phyloP scores from a whole-genome alignment of 1,284 basidiomycete species.

The Filobasidium uniguttulatum region DNA sequence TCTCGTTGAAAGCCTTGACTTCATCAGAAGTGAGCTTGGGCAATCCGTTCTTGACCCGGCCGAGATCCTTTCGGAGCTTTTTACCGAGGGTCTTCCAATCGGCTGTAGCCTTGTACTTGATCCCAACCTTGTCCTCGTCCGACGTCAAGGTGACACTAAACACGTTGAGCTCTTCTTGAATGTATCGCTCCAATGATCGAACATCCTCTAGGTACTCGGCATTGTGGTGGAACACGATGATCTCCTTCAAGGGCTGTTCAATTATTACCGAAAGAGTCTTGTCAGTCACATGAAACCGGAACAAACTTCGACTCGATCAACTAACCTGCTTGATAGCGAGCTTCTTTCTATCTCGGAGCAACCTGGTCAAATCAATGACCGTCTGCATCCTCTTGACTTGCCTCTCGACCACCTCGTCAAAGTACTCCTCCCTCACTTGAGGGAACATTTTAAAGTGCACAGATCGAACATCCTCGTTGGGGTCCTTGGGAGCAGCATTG shows the following conservation, averaged over 20 bases:
- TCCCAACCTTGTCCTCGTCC: slow-evolving; percentile 73
- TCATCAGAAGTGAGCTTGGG: slow-evolving; percentile 67
- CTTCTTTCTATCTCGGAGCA: slow-evolving; percentile 75
- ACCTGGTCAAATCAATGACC: slow-evolving; percentile 83
- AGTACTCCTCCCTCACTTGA: slow-evolving; percentile 83
- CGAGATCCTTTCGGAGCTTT: slow-evolving; percentile 87
- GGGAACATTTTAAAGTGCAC: slow-evolving; percentile 95
- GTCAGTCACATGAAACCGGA: no score
- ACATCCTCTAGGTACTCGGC: slow-evolving; percentile 75
- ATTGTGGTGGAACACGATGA: slow-evolving; percentile 87
- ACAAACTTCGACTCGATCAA: background rate
- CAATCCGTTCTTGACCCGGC: slow-evolving; percentile 76
- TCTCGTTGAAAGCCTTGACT: slow-evolving; percentile 63
- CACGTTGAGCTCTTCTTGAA: slow-evolving; percentile 91
- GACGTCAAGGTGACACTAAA: slow-evolving; percentile 77
- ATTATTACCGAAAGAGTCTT: no score
- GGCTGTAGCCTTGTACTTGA: slow-evolving; percentile 80
- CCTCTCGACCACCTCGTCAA: slow-evolving; percentile 89
- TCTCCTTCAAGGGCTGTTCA: slow-evolving; percentile 70
- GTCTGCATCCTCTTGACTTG: slow-evolving; percentile 89
- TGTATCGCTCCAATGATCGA: slow-evolving; percentile 70
- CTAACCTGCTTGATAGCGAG: slow-evolving; percentile 68
- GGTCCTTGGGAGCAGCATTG: slow-evolving; percentile 59
- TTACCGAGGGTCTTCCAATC: slow-evolving; percentile 92
- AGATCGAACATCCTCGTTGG: slow-evolving; percentile 61